Evolutionary conservation across 2,329 filamentous ascomycete species (phyloP).

Genomic region (Diaporthe ampelina): DNA sequence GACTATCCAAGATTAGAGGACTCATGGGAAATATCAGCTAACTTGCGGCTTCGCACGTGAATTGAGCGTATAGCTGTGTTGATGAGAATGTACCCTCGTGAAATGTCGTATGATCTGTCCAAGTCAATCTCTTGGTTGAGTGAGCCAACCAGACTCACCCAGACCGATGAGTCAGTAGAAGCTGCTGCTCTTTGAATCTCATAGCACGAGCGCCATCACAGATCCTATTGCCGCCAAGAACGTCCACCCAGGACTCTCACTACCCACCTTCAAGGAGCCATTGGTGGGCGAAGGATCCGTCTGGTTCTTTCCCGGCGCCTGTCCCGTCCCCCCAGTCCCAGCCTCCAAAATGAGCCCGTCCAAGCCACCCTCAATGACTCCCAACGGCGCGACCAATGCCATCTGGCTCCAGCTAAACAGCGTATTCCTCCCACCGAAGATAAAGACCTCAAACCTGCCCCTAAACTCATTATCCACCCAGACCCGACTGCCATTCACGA

Average conservation of each 20-base stretch:
- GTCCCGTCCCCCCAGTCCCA: conserved; percentile 3
- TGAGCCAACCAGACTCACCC: too few species aligned
- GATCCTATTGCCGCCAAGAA: not conserved
- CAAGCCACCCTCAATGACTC: not conserved
- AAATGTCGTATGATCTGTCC: too few species aligned
- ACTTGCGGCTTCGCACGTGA: too few species aligned
- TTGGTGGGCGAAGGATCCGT: not conserved
- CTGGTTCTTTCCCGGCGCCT: not conserved
- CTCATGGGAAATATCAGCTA: too few species aligned
- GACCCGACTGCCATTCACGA: conserved; percentile 60
- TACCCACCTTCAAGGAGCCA: not conserved
- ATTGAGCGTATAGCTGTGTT: too few species aligned
- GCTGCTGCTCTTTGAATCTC: not conserved
- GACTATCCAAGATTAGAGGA: too few species aligned
- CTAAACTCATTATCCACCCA: conserved; percentile 61
- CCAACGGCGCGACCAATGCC: conserved; percentile 62
- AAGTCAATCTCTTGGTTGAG: too few species aligned
- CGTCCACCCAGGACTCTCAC: not conserved
- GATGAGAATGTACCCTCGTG: too few species aligned
- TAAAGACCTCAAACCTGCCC: conserved; percentile 67
- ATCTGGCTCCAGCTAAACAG: conserved; percentile 69
- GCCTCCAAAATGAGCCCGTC: not conserved
- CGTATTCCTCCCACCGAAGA: conserved; percentile 66
- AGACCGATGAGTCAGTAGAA: too few species aligned
- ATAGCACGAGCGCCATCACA: not conserved